Evolutionary conservation across 2,329 filamentous ascomycete species (phyloP).

Genomic region (Pyrenophora teres): DNA sequence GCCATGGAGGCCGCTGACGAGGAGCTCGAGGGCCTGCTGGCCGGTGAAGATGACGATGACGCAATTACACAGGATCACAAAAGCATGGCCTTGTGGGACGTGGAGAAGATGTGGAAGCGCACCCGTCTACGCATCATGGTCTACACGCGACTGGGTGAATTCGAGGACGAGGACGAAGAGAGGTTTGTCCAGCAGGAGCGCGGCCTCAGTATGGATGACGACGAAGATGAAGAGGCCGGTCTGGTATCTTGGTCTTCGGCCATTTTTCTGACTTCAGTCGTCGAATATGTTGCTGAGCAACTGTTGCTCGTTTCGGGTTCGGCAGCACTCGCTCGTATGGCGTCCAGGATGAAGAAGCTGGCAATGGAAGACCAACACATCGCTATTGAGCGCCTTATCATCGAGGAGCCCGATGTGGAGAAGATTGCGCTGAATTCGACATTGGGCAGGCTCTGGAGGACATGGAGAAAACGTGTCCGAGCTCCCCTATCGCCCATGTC

Average conservation of each 20-base stretch:
- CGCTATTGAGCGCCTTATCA: conserved; percentile 68
- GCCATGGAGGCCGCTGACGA: conserved; percentile 83
- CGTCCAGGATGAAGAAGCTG: conserved; percentile 48
- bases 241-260: conserved; percentile 85
- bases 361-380: conserved; percentile 55
- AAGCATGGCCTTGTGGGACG: conserved; percentile 70
- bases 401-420: conserved; percentile 91
- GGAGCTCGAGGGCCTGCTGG: conserved; percentile 85
- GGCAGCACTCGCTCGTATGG: conserved; percentile 71
- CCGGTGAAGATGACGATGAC: conserved; percentile 67
- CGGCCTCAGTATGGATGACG: conserved; percentile 60
- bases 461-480: conserved; percentile 87
- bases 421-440: conserved; percentile 88
- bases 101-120: conserved; percentile 93
- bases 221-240: conserved; percentile 46
- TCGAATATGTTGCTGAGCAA: conserved; percentile 93
- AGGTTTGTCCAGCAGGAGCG: conserved; percentile 79
- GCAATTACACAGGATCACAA: conserved; percentile 34
- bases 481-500: conserved; percentile 35
- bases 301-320: conserved; percentile 85
- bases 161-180: conserved; percentile 98
- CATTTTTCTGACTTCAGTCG: conserved; percentile 92
- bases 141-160: conserved; percentile 91
- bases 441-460: conserved; percentile 86
- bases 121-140: conserved; percentile 96